Conservation (phyloP, 768 basidiomycete species). For the Amanita phalloides region DNA sequence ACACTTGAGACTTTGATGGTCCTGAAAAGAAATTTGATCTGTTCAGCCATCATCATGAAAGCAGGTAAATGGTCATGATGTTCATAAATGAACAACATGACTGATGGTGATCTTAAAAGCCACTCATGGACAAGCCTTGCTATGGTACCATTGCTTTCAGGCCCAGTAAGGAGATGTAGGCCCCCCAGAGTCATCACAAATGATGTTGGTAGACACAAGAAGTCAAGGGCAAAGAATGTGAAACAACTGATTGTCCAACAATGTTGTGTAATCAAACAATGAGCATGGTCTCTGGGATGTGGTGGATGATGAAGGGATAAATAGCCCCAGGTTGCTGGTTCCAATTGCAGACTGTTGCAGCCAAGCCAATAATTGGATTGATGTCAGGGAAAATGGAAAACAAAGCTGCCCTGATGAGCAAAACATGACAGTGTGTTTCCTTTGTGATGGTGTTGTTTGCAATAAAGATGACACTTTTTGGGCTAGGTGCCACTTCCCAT, state of each 20-base stretch:
- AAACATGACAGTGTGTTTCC: not conserved
- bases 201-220: not conserved
- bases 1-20: not conserved
- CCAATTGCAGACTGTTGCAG: not conserved
- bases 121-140: not conserved
- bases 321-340: not conserved
- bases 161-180: not conserved
- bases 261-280: not conserved
- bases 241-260: not conserved
- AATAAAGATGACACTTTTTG: not conserved
- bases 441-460: not conserved
- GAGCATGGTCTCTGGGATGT: not conserved
- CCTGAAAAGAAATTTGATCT: not conserved
- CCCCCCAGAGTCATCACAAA: not conserved
- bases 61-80: not conserved
- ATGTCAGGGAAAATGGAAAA: not conserved
- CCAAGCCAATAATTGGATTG: not conserved
- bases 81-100: not conserved
- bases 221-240: not conserved
- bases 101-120: not conserved
- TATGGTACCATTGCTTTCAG: not conserved
- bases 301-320: not conserved
- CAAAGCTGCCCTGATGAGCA: not conserved
- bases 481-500: not conserved
- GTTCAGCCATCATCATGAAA: not conserved